Percentiles rank a stretch among this genome's conserved stretches.
These are phyloP conservation scores for Sodiomyces alkalinus DNA, from an alignment of 2,329 filamentous ascomycete genomes.

Conservation along the genomic window DNA sequence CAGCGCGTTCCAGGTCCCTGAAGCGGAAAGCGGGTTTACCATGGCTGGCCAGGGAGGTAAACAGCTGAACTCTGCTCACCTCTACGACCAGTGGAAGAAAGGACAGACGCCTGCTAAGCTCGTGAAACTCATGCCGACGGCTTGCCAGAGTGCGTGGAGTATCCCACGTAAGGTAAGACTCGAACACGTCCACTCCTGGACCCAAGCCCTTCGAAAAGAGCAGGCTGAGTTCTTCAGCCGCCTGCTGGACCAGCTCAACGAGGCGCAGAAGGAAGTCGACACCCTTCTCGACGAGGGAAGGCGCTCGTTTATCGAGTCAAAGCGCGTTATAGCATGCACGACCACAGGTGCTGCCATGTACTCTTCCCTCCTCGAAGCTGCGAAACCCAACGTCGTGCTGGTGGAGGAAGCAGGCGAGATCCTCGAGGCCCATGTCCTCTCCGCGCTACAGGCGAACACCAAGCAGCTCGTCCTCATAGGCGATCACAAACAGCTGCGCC, in stretches of 20 bases:
- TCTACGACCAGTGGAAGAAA: slow-evolving; percentile 40
- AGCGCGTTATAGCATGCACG: slow-evolving; percentile 53
- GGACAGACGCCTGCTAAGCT: slow-evolving; percentile 31
- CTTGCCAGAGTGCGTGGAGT: slow-evolving; percentile 7
- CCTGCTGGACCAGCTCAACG: slow-evolving; percentile 24
- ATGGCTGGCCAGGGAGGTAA: slow-evolving; percentile 30
- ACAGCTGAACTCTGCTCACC: slow-evolving; percentile 25
- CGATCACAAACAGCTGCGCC: slow-evolving; percentile 58
- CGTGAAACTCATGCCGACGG: slow-evolving; percentile 15
- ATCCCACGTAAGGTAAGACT: slow-evolving; percentile 16
- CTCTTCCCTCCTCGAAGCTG: slow-evolving; percentile 33
- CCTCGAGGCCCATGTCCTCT: slow-evolving; percentile 50
- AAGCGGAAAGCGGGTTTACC: slow-evolving; percentile 26
- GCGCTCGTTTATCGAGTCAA: slow-evolving; percentile 28
- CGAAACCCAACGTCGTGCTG: slow-evolving; percentile 42
- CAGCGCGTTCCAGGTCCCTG: slow-evolving; percentile 38
- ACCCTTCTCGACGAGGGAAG: slow-evolving; percentile 27
- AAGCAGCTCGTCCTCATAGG: slow-evolving; percentile 57
- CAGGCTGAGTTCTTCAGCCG: slow-evolving; percentile 23
- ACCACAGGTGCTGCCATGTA: slow-evolving; percentile 56
- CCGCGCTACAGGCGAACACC: slow-evolving; percentile 36
- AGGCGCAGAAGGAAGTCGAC: slow-evolving; percentile 22
- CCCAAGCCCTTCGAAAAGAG: slow-evolving; percentile 30
- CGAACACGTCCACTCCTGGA: slow-evolving; percentile 33
- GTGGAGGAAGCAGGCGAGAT: slow-evolving; percentile 65